phyloP scores from a whole-genome alignment of 331 rosid species.

The Arachis monticola region DNA sequence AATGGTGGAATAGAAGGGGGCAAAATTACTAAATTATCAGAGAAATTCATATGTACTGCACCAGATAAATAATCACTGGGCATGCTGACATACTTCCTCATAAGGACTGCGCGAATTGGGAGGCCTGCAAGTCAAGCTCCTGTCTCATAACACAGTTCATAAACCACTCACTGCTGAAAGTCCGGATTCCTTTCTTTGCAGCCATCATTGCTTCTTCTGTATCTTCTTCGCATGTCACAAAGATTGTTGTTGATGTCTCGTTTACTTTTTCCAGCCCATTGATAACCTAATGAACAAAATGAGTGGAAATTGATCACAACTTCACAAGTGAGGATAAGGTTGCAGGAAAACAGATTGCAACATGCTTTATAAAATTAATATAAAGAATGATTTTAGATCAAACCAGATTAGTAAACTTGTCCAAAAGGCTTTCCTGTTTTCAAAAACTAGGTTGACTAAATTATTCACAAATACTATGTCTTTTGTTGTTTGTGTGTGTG shows the following conservation, averaged over 20 bases:
- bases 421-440: conserved; percentile 13
- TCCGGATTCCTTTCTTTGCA: conserved; percentile 66
- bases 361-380: background rate
- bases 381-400: background rate
- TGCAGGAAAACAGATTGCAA: conserved; percentile 12
- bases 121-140: conserved; percentile 80
- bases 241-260: conserved; percentile 64
- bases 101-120: conserved; percentile 79
- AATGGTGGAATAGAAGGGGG: no score
- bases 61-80: background rate
- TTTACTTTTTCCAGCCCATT: conserved; percentile 52
- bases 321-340: background rate
- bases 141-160: conserved; percentile 93
- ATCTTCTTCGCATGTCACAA: conserved; percentile 78
- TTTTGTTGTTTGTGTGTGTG: no score
- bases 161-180: conserved; percentile 82
- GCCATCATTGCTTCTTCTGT: conserved; percentile 74
- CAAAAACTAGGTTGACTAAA: background rate
- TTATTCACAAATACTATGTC: background rate
- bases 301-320: background rate
- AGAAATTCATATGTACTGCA: conserved; percentile 27
- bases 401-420: conserved; percentile 21
- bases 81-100: conserved; percentile 37
- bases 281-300: conserved; percentile 51
- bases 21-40: no score